Evolutionary conservation across 2,329 filamentous ascomycete species (phyloP).

Genomic region (Calonectria montana): DNA sequence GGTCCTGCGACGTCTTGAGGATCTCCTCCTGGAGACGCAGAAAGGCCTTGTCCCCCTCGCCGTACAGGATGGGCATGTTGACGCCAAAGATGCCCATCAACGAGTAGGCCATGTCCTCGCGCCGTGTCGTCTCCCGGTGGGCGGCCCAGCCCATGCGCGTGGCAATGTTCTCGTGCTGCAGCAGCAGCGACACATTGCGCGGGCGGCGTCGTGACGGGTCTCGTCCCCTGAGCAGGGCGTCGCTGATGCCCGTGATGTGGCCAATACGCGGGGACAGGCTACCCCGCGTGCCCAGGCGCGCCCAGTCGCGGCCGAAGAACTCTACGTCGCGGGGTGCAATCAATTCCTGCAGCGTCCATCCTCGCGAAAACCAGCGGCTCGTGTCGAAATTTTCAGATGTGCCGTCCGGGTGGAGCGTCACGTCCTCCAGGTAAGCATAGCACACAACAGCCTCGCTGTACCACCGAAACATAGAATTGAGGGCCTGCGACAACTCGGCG

Average conservation of each 20-base stretch:
- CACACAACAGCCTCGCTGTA: slow-evolving; percentile 36
- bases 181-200: slow-evolving; percentile 30
- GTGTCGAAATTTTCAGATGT: slow-evolving; percentile 30
- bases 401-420: slow-evolving; percentile 28
- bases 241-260: slow-evolving; percentile 38
- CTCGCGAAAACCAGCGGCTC: slow-evolving; percentile 40
- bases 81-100: slow-evolving; percentile 50
- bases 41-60: slow-evolving; percentile 49
- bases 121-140: slow-evolving; percentile 42
- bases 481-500: slow-evolving; percentile 39
- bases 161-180: slow-evolving; percentile 43
- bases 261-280: slow-evolving; percentile 33
- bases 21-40: slow-evolving; percentile 50
- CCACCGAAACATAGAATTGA: slow-evolving; percentile 44
- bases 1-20: slow-evolving; percentile 47
- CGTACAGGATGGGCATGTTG: slow-evolving; percentile 51
- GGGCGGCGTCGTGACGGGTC: slow-evolving; percentile 29
- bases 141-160: slow-evolving; percentile 51
- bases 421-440: slow-evolving; percentile 40
- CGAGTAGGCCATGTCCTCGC: slow-evolving; percentile 49
- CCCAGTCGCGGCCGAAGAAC: slow-evolving; percentile 41
- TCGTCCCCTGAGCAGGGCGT: slow-evolving; percentile 30
- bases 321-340: slow-evolving; percentile 40
- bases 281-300: slow-evolving; percentile 33
- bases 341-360: slow-evolving; percentile 43